Evolutionary conservation across 164 flowering plant genomes (phyloP), one percentile per base, ranked within the genome.

Genomic region (Macadamia integrifolia): DNA sequence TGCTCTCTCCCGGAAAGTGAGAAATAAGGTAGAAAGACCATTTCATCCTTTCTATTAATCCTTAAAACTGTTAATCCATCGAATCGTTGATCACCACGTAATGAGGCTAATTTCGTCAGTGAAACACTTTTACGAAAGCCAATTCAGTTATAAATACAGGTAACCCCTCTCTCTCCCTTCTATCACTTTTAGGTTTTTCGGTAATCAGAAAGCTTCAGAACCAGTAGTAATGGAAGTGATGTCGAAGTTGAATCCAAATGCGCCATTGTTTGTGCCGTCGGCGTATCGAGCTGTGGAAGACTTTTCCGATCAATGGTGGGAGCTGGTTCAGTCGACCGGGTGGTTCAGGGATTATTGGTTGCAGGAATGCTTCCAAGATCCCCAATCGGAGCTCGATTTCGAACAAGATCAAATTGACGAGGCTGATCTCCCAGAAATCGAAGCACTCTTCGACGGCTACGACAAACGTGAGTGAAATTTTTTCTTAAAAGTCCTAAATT

Each of bases 311-410:
- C 75, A 90, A 67, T 92, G 98, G 98, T 92, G 96, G 96, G 84
- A 80, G 52, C 89, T 92, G 2, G 83, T 92, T 18, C 83, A 82
- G 11, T 81, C 98, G 10, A 86, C 91, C 8, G 80, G 94, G 9
- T 90, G 86, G 84, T 92, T 90, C 72, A 88, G 96, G 49, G 96
- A 90, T 70, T 90, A 92, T 83, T 92, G 98, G 98, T 87, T 92
- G 40, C 82, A 72, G 11, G 96, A 92, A 49, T 81, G 93, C 75
- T 90, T 80, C 74, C 75, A 74, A 2, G 95, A 89, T 65, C 87
- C 88, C 64, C 78, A 81, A 53, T 66, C 31, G 44, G 78, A 70
- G 69, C 66, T 61, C 15, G 30, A 57, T 44, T 50, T 68, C 6
- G 3, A 57, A 60, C 74, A 76, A 2, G 1, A 66, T 59, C 23